These are phyloP conservation scores for Flueggea neowawraea DNA, from an alignment of 441 rosid genomes.

Conservation along the genomic window DNA sequence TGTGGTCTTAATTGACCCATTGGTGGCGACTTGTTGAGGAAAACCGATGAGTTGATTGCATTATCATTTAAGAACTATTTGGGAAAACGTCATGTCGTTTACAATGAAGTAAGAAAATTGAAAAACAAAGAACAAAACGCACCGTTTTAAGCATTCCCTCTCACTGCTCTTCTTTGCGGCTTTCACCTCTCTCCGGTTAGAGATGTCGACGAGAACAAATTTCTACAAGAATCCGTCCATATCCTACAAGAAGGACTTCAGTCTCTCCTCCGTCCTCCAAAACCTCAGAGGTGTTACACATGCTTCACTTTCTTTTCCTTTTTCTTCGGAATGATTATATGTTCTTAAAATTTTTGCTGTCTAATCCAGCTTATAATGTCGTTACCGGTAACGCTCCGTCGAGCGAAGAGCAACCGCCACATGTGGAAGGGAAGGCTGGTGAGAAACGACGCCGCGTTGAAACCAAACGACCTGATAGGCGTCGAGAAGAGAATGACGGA, in stretches of 20 bases:
- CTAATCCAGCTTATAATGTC: slow-evolving; percentile 43
- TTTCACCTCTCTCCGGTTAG: too few species aligned
- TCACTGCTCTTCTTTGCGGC: too few species aligned
- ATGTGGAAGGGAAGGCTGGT: slow-evolving; percentile 12
- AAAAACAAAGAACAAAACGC: too few species aligned
- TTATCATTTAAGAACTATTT: too few species aligned
- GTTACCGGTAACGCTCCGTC: slow-evolving; percentile 52
- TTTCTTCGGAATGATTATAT: neutral
- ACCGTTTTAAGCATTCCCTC: too few species aligned
- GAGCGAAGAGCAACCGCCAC: slow-evolving; percentile 23
- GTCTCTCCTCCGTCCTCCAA: slow-evolving; percentile 59
- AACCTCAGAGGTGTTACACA: slow-evolving; percentile 47
- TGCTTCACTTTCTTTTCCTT: neutral
- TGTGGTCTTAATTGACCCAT: too few species aligned
- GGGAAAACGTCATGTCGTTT: too few species aligned
- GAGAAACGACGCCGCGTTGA: slow-evolving; percentile 30
- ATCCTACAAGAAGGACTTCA: slow-evolving; percentile 46
- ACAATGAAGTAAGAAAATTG: too few species aligned
- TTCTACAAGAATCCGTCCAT: slow-evolving; percentile 57
- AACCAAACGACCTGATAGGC: slow-evolving; percentile 16
- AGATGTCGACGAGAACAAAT: slow-evolving; percentile 39
- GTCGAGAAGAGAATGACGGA: slow-evolving; percentile 24
- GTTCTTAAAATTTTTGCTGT: neutral
- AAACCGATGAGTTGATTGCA: too few species aligned
- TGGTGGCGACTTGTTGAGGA: too few species aligned